These are phyloP conservation scores for Cupressus sempervirens DNA, from an alignment of 75 land plant species.

Conservation along the genomic window DNA sequence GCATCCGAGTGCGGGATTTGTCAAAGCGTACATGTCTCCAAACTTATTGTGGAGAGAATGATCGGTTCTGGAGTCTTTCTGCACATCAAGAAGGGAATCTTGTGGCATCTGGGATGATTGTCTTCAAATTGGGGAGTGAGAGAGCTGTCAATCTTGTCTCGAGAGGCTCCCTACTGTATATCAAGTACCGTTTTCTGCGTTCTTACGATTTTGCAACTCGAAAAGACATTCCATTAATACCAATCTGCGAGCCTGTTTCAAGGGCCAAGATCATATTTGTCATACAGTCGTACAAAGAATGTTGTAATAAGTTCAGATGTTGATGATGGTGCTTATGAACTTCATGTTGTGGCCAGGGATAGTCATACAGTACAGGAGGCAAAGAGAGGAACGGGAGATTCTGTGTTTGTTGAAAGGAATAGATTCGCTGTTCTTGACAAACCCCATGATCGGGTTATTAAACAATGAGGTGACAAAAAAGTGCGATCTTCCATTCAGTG, in stretches of 20 bases:
- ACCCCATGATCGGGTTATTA: slow-evolving; percentile 45
- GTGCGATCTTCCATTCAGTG: slow-evolving; percentile 36
- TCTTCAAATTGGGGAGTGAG: slow-evolving; percentile 74
- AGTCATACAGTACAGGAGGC: slow-evolving; percentile 50
- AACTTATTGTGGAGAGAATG: slow-evolving; percentile 77
- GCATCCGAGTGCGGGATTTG: slow-evolving; percentile 78
- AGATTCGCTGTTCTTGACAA: slow-evolving; percentile 67
- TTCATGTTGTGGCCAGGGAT: slow-evolving; percentile 57
- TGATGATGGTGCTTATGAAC: slow-evolving; percentile 74
- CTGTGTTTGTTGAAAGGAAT: slow-evolving; percentile 67
- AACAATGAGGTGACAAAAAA: slow-evolving; percentile 68
- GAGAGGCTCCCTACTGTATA: slow-evolving; percentile 52
- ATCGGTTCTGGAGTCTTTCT: slow-evolving; percentile 70
- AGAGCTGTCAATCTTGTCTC: slow-evolving; percentile 61
- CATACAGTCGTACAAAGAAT: slow-evolving; percentile 73
- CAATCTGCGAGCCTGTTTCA: slow-evolving; percentile 64
- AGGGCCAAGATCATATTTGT: slow-evolving; percentile 53
- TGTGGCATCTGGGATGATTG: slow-evolving; percentile 66
- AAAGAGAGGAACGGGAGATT: slow-evolving; percentile 62
- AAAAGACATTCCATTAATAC: slow-evolving; percentile 52
- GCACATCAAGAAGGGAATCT: slow-evolving; percentile 70
- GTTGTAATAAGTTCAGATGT: slow-evolving; percentile 68
- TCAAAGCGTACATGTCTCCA: slow-evolving; percentile 66
- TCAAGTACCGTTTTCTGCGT: slow-evolving; percentile 63
- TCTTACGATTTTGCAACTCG: slow-evolving; percentile 56